phyloP scores from a whole-genome alignment of 768 basidiomycete genomes.

The Leccinum boreale region DNA sequence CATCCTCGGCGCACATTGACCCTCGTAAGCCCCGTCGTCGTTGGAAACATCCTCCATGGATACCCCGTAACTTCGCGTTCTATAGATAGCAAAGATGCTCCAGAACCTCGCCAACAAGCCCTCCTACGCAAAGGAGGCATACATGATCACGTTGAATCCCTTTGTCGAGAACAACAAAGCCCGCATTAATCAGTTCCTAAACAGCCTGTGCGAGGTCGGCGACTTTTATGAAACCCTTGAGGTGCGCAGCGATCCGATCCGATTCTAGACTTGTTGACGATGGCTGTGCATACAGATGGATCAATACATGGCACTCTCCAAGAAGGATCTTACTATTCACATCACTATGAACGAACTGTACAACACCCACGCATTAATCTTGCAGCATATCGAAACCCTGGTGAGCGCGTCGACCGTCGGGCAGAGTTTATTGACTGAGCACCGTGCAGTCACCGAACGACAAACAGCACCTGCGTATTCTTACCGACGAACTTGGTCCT shows the following conservation, averaged over 20 bases:
- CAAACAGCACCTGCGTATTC: constrained; percentile 93
- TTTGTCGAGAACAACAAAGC: constrained; percentile 99
- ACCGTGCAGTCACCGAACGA: constrained; percentile 84
- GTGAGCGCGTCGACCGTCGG: constrained; percentile 45
- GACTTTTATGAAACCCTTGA: constrained; percentile 99
- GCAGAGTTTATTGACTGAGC: neutral
- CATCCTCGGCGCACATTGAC: constrained; percentile 96
- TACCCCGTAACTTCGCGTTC: constrained; percentile 4
- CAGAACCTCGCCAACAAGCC: constrained; percentile 99
- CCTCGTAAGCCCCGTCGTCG: constrained; percentile 48
- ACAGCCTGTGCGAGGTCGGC: constrained; percentile 95
- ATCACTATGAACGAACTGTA: constrained; percentile 99
- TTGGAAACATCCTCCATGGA: neutral
- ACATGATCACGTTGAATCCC: constrained; percentile 98
- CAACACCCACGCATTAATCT: constrained; percentile 94
- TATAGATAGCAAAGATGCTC: constrained; percentile 97
- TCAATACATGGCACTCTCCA: constrained; percentile 99
- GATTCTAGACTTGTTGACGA: neutral
- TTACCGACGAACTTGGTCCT: constrained; percentile 92
- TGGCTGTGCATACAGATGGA: constrained; percentile 70
- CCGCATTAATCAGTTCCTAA: constrained; percentile 95
- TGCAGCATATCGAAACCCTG: constrained; percentile 92
- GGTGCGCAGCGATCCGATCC: constrained; percentile 42
- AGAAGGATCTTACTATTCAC: constrained; percentile 97
- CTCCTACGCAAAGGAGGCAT: constrained; percentile 94